A percentile compares a stretch with the other conserved stretches of the same genome.
Evolutionary conservation across 129 eudicot genomes (phyloP).

Genomic region (Artemisia annua): DNA sequence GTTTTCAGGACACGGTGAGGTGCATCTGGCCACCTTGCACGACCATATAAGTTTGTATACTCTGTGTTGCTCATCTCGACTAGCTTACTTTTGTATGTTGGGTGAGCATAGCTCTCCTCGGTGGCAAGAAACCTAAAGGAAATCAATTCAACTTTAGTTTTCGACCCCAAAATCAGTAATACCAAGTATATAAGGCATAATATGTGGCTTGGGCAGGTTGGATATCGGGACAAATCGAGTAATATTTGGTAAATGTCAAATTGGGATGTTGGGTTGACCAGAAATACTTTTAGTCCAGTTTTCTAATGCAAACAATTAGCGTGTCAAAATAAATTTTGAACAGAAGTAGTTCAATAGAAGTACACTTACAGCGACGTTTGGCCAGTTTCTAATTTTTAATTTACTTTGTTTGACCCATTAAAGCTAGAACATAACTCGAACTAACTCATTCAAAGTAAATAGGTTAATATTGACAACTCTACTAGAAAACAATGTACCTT

Average conservation of each 20-base stretch:
- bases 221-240: neutral
- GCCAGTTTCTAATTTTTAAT: neutral
- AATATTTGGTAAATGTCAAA: neutral
- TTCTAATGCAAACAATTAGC: neutral
- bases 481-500: conserved; percentile 45
- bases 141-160: conserved; percentile 8
- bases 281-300: neutral
- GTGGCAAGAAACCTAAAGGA: conserved; percentile 79
- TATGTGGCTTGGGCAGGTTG: neutral
- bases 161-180: neutral
- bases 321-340: neutral
- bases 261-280: neutral
- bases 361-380: neutral
- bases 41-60: conserved; percentile 85
- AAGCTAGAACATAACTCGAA: neutral
- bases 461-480: neutral
- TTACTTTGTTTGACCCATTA: neutral
- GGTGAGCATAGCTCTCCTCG: conserved; percentile 92
- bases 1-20: conserved; percentile 82
- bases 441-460: neutral
- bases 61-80: conserved; percentile 69
- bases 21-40: conserved; percentile 96
- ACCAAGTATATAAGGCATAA: neutral
- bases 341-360: neutral
- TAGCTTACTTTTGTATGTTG: conserved; percentile 71